Percentiles rank a stretch among this genome's conserved stretches.
Conservation (phyloP, 1,284 basidiomycete species). For the Singerocomus inundabilis region DNA sequence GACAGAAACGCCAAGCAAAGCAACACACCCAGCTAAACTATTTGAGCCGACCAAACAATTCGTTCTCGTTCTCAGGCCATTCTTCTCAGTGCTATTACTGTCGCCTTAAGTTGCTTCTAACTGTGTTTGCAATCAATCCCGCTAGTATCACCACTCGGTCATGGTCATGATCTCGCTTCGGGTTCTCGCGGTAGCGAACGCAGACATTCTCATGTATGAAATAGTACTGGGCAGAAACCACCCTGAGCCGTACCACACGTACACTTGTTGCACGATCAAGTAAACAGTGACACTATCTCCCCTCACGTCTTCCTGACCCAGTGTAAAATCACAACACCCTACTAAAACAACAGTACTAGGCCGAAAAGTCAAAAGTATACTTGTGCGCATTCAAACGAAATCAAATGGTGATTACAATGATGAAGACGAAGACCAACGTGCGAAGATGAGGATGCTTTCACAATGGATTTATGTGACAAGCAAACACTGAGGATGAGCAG, state of each 20-base stretch:
- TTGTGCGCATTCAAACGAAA: slow-evolving; percentile 17
- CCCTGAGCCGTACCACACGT: not conserved
- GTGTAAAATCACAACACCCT: not conserved
- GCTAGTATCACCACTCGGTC: no score
- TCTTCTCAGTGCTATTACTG: no score
- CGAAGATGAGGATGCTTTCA: slow-evolving; percentile 2
- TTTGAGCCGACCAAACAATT: no score
- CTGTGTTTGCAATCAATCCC: not conserved
- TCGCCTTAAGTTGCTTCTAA: not conserved
- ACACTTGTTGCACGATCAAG: no score
- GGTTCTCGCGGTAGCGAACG: not conserved
- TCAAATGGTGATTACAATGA: slow-evolving; percentile 3
- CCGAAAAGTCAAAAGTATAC: slow-evolving; percentile 22
- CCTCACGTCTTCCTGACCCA: not conserved
- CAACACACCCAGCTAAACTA: no score
- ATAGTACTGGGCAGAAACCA: not conserved
- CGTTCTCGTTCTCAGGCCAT: no score
- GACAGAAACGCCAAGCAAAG: no score
- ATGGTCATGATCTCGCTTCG: not conserved
- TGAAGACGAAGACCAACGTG: not conserved
- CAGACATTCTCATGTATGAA: not conserved
- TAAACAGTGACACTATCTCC: not conserved
- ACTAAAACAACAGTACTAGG: slow-evolving; percentile 25
- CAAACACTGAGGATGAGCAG: slow-evolving; percentile 5
- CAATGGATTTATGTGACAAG: slow-evolving; percentile 6